Conservation (phyloP, 2,329 filamentous ascomycete genomes). For the Fusarium albidum region DNA sequence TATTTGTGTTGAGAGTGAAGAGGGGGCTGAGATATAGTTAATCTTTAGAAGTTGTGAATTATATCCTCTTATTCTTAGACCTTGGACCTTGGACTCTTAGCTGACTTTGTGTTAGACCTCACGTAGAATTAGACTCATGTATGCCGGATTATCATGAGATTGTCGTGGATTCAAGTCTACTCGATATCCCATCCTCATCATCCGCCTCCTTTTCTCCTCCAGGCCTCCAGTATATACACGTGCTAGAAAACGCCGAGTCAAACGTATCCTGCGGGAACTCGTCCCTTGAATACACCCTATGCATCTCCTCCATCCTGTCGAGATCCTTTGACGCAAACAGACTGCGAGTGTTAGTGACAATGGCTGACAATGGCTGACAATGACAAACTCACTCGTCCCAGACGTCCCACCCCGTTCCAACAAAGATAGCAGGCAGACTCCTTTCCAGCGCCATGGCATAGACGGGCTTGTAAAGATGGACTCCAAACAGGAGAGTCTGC, state of each 20-base stretch:
- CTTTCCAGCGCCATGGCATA: constrained; percentile 60
- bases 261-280: constrained; percentile 35
- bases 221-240: constrained; percentile 39
- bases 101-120: no score
- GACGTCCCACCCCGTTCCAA: constrained; percentile 62
- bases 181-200: constrained; percentile 18
- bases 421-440: constrained; percentile 59
- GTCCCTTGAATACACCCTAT: constrained; percentile 25
- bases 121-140: no score
- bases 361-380: no score
- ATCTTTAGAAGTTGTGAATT: neutral
- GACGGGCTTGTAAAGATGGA: constrained; percentile 65
- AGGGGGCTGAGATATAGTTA: neutral
- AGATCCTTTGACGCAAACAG: constrained; percentile 25
- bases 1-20: neutral
- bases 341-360: constrained; percentile 9
- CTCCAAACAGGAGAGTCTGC: constrained; percentile 65
- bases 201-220: no score
- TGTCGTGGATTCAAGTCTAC: constrained; percentile 30
- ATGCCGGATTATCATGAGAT: constrained; percentile 28
- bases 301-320: constrained; percentile 35
- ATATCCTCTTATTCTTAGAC: neutral
- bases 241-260: constrained; percentile 37
- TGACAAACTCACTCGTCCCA: constrained; percentile 57
- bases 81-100: no score